These are phyloP conservation scores for Ochetophila trinervis DNA, from an alignment of 306 rosid species.

Conservation along the genomic window DNA sequence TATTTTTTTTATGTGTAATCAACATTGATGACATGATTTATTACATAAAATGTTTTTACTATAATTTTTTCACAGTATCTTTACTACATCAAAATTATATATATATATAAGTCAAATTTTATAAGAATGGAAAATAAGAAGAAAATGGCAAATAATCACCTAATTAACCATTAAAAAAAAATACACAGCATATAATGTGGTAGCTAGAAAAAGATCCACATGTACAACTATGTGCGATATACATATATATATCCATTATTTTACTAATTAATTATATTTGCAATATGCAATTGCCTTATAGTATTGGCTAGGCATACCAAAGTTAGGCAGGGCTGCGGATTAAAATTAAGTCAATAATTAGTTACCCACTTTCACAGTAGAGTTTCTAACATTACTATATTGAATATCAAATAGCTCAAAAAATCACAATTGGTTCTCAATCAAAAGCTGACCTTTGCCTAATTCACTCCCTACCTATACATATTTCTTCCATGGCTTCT, in stretches of 20 bases:
- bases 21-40: no score
- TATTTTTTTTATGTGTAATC: no score
- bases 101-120: background rate
- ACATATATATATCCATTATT: background rate
- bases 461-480: slow-evolving; percentile 18
- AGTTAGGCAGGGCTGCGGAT: slow-evolving; percentile 30
- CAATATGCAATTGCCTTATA: background rate
- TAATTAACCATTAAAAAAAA: background rate
- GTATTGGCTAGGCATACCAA: slow-evolving; percentile 14
- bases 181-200: background rate
- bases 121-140: background rate
- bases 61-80: no score
- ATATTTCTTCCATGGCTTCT: background rate
- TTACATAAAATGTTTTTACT: no score
- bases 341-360: background rate
- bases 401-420: no score
- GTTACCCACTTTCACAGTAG: background rate
- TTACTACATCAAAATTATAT: no score
- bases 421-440: slow-evolving; percentile 10
- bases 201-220: slow-evolving; percentile 7
- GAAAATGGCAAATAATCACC: slow-evolving; percentile 2
- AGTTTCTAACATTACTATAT: no score
- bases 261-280: background rate
- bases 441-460: slow-evolving; percentile 28
- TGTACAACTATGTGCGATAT: background rate